Evolutionary conservation across 768 basidiomycete species (phyloP), one percentile per base, ranked within the genome.

Genomic region (Podaxis pistillaris): DNA sequence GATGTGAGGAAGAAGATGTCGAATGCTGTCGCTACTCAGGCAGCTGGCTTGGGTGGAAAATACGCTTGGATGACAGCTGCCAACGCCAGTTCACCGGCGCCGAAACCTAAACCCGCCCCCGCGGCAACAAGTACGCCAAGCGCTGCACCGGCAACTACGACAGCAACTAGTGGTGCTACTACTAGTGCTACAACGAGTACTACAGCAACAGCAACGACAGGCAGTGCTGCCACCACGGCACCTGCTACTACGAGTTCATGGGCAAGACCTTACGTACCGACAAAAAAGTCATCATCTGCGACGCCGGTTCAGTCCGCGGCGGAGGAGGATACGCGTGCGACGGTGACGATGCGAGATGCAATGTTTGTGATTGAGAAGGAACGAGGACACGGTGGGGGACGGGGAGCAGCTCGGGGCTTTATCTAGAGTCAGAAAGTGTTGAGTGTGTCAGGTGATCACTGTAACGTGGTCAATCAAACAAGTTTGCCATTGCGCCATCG

Each of bases 1-100:
- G 94, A 95, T 68, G 90, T 93, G 68, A 80, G 88, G 67, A 96
- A 96, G 81, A 94, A 93, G 72, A 87, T 95, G 87, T 90, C 89
- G 37, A 94, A 96, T 72, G 90, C 90, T 24, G 90, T 91, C 5
- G 94, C 94, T 24, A 89, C 87, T 66, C 92, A 93, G 71, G 92
- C 92, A 4, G 91, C 93, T n/a, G 94, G 94, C 0, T 71, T 93
- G 22, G 86, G 87, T 1, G 87, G 89, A 22, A 89, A 88, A 73
- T 96, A 94, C 68, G 81, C 90, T 15, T 96, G 94, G 94, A 93
- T 95, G 91, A 93, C 78, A 15, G 83, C 89, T 4, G 83, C 86
- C 2, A 84, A 79, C 63, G 75, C 80, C 1, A 76, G 79, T 1
- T 72, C 82, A 19, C 66, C 68, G 49, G 67, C 69, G 22, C 66